phyloP scores from a whole-genome alignment of 805 yeast species.

The Alloascoidea hylecoeti region DNA sequence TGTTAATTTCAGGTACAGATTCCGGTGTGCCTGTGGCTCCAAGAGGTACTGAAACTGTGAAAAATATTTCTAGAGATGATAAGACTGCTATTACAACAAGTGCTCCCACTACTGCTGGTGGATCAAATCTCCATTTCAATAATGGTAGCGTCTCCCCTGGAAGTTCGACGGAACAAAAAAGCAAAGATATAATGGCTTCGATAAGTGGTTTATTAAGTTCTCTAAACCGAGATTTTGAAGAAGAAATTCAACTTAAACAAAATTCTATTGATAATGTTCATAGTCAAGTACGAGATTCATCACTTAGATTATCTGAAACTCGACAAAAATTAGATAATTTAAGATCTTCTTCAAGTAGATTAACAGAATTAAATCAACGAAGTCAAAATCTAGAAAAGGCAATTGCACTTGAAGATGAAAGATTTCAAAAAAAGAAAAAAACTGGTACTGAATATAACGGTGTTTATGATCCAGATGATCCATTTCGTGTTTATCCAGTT shows the following conservation, averaged over 20 bases:
- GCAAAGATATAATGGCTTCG: conserved; percentile 31
- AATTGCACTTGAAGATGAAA: conserved; percentile 44
- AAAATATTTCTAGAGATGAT: conserved; percentile 3
- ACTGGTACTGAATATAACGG: conserved; percentile 28
- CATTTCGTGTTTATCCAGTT: conserved; percentile 58
- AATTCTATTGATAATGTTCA: conserved; percentile 37
- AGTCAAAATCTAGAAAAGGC: conserved; percentile 47
- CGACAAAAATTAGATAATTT: conserved; percentile 38
- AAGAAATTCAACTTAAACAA: conserved; percentile 40
- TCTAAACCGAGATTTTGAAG: conserved; percentile 44
- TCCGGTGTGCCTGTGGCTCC: conserved; percentile 1
- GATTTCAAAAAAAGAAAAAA: conserved; percentile 24
- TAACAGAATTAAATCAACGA: conserved; percentile 38
- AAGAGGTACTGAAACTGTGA: conserved; percentile 7
- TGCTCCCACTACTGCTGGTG: background rate
- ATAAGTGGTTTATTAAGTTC: conserved; percentile 34
- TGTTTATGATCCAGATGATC: conserved; percentile 78
- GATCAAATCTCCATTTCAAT: too few relatives aligned
- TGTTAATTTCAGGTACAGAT: conserved; percentile 15
- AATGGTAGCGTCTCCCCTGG: conserved; percentile 2
- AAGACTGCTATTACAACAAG: background rate
- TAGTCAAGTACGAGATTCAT: conserved; percentile 40
- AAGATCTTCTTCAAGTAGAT: conserved; percentile 24
- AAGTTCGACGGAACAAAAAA: conserved; percentile 12
- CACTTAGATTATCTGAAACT: conserved; percentile 31